Conservation (phyloP, 139 green algal genomes). For the Chlorella sorokiniana region DNA sequence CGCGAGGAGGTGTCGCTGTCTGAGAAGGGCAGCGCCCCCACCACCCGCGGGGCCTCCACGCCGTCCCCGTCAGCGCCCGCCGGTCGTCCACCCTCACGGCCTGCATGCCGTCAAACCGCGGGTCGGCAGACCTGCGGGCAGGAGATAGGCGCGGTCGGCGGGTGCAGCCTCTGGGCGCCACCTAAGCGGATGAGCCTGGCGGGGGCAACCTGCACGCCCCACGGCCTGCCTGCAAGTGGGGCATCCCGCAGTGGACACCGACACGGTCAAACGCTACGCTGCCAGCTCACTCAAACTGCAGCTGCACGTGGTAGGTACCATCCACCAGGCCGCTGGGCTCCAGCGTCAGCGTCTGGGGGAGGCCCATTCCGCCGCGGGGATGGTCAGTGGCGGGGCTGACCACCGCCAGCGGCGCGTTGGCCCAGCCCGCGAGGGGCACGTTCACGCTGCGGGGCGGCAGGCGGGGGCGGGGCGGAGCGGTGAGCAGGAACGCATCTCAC, state of each 20-base stretch:
- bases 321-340: conserved; percentile 14
- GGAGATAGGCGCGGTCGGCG: not conserved
- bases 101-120: conserved; percentile 12
- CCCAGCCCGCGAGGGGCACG: conserved; percentile 25
- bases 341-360: conserved; percentile 23
- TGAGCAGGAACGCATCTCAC: not conserved
- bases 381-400: conserved; percentile 23
- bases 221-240: too few relatives aligned
- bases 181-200: too few relatives aligned
- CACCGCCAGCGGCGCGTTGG: conserved; percentile 34
- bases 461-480: not conserved
- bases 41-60: conserved; percentile 17
- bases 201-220: too few relatives aligned
- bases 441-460: conserved; percentile 32
- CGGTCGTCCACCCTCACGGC: conserved; percentile 31
- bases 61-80: conserved; percentile 42
- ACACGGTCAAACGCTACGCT: not conserved
- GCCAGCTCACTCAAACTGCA: conserved; percentile 41
- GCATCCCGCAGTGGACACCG: too few relatives aligned
- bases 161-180: too few relatives aligned
- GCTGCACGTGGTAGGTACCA: conserved; percentile 43
- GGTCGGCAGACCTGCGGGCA: conserved; percentile 30
- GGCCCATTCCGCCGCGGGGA: conserved; percentile 22
- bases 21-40: conserved; percentile 47
- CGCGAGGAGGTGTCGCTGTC: conserved; percentile 33